Base-by-base conservation (phyloP, 495 filamentous ascomycete genomes). In the Tuber brumale region DNA sequence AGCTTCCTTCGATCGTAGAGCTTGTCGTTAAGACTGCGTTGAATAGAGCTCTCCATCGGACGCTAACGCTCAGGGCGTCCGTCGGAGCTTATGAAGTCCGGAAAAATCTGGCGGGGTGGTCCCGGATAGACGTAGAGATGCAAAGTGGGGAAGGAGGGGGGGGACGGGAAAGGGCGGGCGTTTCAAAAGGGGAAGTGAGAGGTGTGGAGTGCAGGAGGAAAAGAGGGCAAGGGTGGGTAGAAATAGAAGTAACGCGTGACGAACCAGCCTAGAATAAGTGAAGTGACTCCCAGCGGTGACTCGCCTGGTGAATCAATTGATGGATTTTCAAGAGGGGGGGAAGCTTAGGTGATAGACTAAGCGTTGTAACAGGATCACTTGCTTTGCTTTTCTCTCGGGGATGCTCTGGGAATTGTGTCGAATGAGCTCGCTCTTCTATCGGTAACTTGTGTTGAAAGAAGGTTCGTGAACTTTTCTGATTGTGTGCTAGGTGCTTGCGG, bases 1-100 rank as follows among this genome's bases (percentile, higher is more conserved):
- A 93, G 90, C 84, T 98, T 98, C 82, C 96, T 90, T 86, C 94
- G 95, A 77, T 99, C 96, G 83, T 99, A 99, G 77, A 97, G 90
- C 89, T 97, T 98, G 85, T 99, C 96, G 83, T 94, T 97, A 84
- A 99, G 89, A 79, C 93, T 87, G 79, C 95, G 92, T 85, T 97
- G 93, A 82, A 97, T 90, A 84, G 90, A 90, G 80, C 89, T 86
- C 86, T 99, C 95, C 95, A 99, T 99, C 69, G 61, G 75, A 72
- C 45, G 70, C 44, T 66, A 66, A 12, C 57, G 14, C 31, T 35
- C 27, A 18, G 57, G 57, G 57, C 27, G 57, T 14, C 57, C 31
- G 27, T 19, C 57, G 57, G 57, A 66, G 57, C 57, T 35, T 66
- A 35, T 66, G 27, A 2, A 27, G 27, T 35, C n/a, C 57, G 57